phyloP scores from a whole-genome alignment of 176 grass and related monocot species.

The Oryza glumipatula region DNA sequence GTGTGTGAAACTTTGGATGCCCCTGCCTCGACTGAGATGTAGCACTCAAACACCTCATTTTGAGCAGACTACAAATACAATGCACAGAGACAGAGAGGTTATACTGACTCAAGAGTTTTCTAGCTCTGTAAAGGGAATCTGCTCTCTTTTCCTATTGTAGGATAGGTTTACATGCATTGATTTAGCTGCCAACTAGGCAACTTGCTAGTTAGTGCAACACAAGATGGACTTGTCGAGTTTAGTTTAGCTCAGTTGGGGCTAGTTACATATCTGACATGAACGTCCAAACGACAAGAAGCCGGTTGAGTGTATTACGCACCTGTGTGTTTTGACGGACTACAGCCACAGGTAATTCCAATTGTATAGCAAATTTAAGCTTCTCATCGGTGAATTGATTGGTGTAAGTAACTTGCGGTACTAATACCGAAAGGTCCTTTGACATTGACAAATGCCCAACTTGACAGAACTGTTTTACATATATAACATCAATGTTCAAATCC shows the following conservation, averaged over 20 bases:
- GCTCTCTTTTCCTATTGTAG: background rate
- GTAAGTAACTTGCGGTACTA: too few species aligned
- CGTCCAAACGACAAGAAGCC: background rate
- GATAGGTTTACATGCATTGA: background rate
- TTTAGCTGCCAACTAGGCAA: constrained; percentile 27
- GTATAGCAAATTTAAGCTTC: too few species aligned
- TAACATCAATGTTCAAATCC: background rate
- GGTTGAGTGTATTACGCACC: background rate
- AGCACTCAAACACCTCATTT: constrained; percentile 18
- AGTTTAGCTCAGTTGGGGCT: background rate
- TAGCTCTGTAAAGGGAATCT: constrained; percentile 17
- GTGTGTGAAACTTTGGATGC: background rate
- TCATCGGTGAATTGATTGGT: too few species aligned
- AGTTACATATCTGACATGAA: background rate
- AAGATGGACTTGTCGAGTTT: constrained; percentile 16
- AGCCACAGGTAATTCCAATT: too few species aligned
- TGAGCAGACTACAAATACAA: background rate
- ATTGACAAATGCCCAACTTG: background rate
- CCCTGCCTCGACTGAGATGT: background rate
- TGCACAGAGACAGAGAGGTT: background rate
- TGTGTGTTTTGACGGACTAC: background rate
- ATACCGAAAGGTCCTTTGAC: background rate
- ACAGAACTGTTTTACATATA: background rate
- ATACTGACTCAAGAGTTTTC: background rate
- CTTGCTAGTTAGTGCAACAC: constrained; percentile 11